Conservation (phyloP, 2,329 filamentous ascomycete genomes). For the Botrytis hyacinthi region DNA sequence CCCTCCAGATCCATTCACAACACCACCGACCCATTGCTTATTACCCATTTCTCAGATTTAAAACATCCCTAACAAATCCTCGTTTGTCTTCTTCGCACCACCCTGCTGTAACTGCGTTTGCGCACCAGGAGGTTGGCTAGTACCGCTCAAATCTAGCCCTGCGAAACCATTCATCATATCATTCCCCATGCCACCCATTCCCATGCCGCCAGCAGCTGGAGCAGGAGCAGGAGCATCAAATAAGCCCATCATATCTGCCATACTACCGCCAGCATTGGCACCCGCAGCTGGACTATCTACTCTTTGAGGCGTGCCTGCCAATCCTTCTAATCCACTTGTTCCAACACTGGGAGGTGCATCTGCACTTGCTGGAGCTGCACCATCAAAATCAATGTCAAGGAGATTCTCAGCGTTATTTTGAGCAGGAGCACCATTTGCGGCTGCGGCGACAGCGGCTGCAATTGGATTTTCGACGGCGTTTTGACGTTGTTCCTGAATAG, state of each 20-base stretch:
- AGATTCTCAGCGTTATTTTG: constrained; percentile 90
- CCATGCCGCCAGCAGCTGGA: constrained; percentile 30
- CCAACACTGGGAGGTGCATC: constrained; percentile 59
- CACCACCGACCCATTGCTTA: neutral
- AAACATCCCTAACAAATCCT: constrained; percentile 61
- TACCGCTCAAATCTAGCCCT: constrained; percentile 69
- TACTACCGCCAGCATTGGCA: constrained; percentile 49
- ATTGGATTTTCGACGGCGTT: constrained; percentile 93
- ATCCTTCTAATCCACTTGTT: constrained; percentile 50
- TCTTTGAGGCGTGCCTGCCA: constrained; percentile 65
- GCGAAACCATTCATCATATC: constrained; percentile 75
- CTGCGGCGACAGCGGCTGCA: constrained; percentile 75
- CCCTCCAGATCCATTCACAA: no score
- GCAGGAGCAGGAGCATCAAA: constrained; percentile 48
- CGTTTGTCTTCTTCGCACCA: constrained; percentile 49
- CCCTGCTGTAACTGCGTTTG: constrained; percentile 52
- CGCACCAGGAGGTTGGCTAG: constrained; percentile 63
- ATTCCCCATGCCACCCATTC: constrained; percentile 28
- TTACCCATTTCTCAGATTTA: constrained; percentile 36
- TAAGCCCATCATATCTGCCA: constrained; percentile 79
- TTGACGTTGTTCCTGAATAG: constrained; percentile 93
- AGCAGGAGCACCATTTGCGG: constrained; percentile 52
- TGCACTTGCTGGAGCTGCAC: constrained; percentile 83
- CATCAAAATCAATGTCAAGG: constrained; percentile 94
- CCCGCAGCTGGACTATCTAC: constrained; percentile 58